Evolutionary conservation across 2,329 filamentous ascomycete genomes (phyloP).

Genomic region (Paraphoma sp.): DNA sequence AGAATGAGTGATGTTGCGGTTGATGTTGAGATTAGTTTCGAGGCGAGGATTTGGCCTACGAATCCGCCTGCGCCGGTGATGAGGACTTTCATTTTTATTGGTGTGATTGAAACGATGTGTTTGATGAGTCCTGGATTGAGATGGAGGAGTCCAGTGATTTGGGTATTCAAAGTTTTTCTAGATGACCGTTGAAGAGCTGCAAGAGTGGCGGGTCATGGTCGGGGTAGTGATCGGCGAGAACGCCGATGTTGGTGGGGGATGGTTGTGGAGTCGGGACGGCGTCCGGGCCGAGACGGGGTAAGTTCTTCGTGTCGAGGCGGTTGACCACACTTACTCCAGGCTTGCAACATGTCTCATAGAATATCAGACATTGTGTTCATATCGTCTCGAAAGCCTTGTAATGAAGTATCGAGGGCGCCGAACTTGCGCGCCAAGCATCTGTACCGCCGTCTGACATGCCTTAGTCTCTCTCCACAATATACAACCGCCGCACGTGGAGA

Average conservation of each 20-base stretch:
- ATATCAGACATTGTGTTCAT: no score
- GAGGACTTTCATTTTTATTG: slow-evolving; percentile 54
- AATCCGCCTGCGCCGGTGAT: slow-evolving; percentile 71
- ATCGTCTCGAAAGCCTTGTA: no score
- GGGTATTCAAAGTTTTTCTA: not conserved
- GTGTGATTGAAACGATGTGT: not conserved
- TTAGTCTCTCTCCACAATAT: not conserved
- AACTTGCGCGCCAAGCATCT: not conserved
- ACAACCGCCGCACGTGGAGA: not conserved
- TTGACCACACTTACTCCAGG: not conserved
- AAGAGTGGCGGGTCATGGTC: slow-evolving; percentile 1
- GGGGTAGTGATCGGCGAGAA: slow-evolving; percentile 12
- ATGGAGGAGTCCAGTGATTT: not conserved
- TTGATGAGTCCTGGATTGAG: not conserved
- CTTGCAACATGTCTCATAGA: no score
- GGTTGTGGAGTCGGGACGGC: slow-evolving; percentile 15
- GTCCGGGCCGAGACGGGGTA: slow-evolving; percentile 12
- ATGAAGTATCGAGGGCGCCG: no score
- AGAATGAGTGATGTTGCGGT: slow-evolving; percentile 58
- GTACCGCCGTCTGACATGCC: not conserved
- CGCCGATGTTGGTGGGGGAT: slow-evolving; percentile 17
- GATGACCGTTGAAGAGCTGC: not conserved
- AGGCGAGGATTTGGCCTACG: slow-evolving; percentile 67
- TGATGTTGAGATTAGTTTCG: slow-evolving; percentile 59
- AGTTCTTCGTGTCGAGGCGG: not conserved